phyloP scores from a whole-genome alignment of 225 moss, liverwort and hornwort genomes.

The Anthoceros angustus region DNA sequence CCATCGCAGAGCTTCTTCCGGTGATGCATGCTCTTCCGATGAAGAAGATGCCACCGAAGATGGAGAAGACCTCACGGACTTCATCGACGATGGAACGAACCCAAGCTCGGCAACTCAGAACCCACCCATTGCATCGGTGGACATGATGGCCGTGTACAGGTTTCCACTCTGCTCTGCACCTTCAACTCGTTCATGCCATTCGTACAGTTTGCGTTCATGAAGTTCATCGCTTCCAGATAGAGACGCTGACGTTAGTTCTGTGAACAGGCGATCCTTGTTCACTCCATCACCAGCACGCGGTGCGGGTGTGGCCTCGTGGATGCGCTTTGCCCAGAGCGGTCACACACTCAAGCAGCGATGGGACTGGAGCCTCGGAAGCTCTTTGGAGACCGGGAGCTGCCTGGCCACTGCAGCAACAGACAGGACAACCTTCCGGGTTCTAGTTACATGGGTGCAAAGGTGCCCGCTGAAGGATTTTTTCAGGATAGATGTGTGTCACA shows the following conservation, averaged over 20 bases:
- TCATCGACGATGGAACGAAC: conserved; percentile 48
- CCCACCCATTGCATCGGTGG: conserved; percentile 33
- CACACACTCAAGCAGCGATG: conserved; percentile 22
- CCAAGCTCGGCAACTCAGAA: conserved; percentile 38
- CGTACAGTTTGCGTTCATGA: background rate
- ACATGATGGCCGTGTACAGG: conserved; percentile 63
- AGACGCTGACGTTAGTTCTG: conserved; percentile 1
- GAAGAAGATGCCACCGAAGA: conserved; percentile 35
- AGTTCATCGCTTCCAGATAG: background rate
- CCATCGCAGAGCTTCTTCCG: conserved; percentile 46
- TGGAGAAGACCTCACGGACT: conserved; percentile 26
- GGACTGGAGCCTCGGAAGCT: conserved; percentile 9
- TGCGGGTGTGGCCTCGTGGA: conserved; percentile 1
- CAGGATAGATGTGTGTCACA: background rate
- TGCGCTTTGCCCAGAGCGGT: conserved; percentile 8
- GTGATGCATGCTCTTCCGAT: conserved; percentile 36
- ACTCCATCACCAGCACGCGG: conserved; percentile 36
- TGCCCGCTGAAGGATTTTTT: background rate
- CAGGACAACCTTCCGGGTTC: background rate
- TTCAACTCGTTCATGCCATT: background rate
- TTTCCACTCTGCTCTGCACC: conserved; percentile 4
- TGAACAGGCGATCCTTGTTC: conserved; percentile 37
- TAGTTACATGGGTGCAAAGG: background rate
- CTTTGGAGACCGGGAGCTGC: background rate
- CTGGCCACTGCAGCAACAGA: background rate